Conservation (phyloP, 345 rosid species). For the Rhizophora mangle region DNA sequence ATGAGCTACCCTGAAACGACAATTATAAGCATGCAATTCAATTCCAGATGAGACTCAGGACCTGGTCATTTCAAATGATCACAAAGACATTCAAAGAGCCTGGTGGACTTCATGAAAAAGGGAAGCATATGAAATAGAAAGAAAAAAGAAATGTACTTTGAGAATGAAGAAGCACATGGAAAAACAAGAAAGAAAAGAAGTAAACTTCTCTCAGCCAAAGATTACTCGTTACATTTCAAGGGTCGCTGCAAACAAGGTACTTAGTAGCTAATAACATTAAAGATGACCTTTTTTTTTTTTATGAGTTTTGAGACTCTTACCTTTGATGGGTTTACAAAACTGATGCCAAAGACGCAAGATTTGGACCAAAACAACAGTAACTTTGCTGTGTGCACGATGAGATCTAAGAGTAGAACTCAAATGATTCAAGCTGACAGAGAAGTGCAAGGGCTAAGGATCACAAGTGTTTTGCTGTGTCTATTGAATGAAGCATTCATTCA, state of each 20-base stretch:
- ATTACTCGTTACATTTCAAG: not conserved
- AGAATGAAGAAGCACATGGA: too few relatives aligned
- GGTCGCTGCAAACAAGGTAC: not conserved
- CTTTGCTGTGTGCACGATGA: not conserved
- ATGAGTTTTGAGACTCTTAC: too few relatives aligned
- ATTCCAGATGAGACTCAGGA: not conserved
- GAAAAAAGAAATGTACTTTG: too few relatives aligned
- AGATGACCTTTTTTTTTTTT: too few relatives aligned
- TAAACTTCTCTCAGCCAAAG: not conserved
- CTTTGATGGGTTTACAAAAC: too few relatives aligned
- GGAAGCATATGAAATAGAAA: not conserved
- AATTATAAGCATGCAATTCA: not conserved
- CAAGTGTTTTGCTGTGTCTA: constrained; percentile 15
- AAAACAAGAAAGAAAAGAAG: too few relatives aligned
- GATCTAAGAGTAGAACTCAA: not conserved
- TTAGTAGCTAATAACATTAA: too few relatives aligned
- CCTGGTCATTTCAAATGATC: too few relatives aligned
- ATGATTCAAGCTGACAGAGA: constrained; percentile 18
- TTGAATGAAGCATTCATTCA: constrained; percentile 9
- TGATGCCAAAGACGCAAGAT: not conserved
- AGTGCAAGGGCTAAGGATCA: constrained; percentile 5
- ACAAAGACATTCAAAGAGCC: not conserved
- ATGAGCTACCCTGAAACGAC: not conserved
- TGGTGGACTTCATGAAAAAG: not conserved
- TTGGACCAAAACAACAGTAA: not conserved